These are phyloP conservation scores for Diutina catenulata DNA, from an alignment of 1,139 yeast species.

Conservation along the genomic window DNA sequence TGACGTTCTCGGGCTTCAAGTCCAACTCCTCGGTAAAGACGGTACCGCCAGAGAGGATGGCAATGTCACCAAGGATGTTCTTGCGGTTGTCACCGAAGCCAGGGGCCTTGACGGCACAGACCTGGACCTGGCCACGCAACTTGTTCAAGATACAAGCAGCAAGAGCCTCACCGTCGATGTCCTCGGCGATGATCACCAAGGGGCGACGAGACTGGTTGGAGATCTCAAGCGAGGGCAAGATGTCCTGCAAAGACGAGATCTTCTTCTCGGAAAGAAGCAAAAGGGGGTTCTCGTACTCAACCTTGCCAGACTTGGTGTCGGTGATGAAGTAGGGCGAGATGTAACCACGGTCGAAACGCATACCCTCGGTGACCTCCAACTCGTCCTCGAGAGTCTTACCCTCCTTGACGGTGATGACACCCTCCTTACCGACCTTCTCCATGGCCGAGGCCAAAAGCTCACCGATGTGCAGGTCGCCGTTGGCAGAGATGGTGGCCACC, in stretches of 20 bases:
- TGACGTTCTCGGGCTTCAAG: conserved; percentile 93
- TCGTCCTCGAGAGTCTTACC: conserved; percentile 97
- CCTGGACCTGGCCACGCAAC: conserved; percentile 98
- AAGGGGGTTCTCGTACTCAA: conserved; percentile 94
- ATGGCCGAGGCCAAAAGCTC: conserved; percentile 88
- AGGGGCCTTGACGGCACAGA: conserved; percentile 97
- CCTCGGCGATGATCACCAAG: conserved; percentile 89
- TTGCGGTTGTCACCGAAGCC: conserved; percentile 99
- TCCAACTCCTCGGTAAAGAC: conserved; percentile 98
- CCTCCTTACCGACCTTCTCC: conserved; percentile 99
- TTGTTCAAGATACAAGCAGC: conserved; percentile 98
- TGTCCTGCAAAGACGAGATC: conserved; percentile 84
- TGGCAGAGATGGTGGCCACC: conserved; percentile 97
- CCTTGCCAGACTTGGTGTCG: conserved; percentile 92
- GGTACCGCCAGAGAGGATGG: conserved; percentile 94
- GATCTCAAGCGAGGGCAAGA: conserved; percentile 87
- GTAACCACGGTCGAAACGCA: conserved; percentile 98
- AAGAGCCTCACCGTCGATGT: conserved; percentile 95
- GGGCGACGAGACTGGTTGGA: conserved; percentile 96
- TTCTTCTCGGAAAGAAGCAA: conserved; percentile 88
- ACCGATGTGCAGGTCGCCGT: conserved; percentile 94
- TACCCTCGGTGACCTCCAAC: conserved; percentile 97
- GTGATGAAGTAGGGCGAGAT: conserved; percentile 98
- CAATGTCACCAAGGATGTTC: conserved; percentile 94
- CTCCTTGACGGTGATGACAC: conserved; percentile 95